phyloP scores from a whole-genome alignment of 2,329 filamentous ascomycete genomes.

The Colletotrichum ledebouriae region DNA sequence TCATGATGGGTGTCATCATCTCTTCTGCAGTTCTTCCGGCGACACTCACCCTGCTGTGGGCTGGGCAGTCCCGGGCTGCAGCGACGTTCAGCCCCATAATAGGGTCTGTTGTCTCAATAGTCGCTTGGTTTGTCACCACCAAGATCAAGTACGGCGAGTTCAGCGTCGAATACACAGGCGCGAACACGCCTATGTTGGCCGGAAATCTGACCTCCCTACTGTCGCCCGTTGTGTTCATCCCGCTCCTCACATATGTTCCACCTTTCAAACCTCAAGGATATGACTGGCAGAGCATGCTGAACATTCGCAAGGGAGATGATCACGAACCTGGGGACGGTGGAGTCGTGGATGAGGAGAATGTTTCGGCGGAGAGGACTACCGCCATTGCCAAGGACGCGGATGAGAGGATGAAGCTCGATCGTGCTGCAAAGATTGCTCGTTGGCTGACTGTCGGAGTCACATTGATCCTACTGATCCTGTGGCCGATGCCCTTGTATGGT shows the following conservation, averaged over 20 bases:
- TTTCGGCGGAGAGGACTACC: conserved; percentile 62
- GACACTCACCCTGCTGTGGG: conserved; percentile 80
- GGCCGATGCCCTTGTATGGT: conserved; percentile 50
- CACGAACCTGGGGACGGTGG: conserved; percentile 74
- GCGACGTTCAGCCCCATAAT: conserved; percentile 77
- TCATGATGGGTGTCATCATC: conserved; percentile 88
- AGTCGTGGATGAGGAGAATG: conserved; percentile 74
- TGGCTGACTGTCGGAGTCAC: conserved; percentile 71
- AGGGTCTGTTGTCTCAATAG: conserved; percentile 76
- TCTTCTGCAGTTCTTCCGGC: conserved; percentile 82
- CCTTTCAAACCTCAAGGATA: conserved; percentile 69
- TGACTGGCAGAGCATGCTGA: conserved; percentile 82
- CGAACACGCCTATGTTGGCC: conserved; percentile 84
- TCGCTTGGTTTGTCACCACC: conserved; percentile 84
- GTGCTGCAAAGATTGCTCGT: conserved; percentile 60
- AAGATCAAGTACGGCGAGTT: conserved; percentile 75
- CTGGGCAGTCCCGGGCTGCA: conserved; percentile 69
- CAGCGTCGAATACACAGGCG: conserved; percentile 76
- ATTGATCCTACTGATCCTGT: conserved; percentile 56
- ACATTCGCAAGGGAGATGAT: conserved; percentile 80
- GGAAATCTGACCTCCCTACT: conserved; percentile 84
- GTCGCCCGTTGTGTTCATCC: conserved; percentile 77
- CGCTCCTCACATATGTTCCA: conserved; percentile 72
- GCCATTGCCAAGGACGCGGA: conserved; percentile 47
- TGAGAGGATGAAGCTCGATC: conserved; percentile 58